phyloP scores from a whole-genome alignment of 306 rosid species.

The Urtica urens region DNA sequence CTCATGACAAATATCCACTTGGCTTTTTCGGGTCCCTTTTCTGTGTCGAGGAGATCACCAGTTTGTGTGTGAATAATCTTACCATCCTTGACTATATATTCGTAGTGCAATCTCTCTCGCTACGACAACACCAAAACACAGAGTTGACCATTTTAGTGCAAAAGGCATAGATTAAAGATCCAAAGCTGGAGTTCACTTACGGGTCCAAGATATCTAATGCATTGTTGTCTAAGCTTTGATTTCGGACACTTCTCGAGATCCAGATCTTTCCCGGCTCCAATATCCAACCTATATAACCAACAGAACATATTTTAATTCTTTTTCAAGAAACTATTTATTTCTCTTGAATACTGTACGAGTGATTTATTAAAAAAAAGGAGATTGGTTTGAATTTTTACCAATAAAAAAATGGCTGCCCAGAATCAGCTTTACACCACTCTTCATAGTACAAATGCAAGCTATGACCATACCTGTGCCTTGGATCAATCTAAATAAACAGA shows the following conservation, averaged over 20 bases:
- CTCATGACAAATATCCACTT: constrained; percentile 96
- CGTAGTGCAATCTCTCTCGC: constrained; percentile 76
- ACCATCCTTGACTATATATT: constrained; percentile 49
- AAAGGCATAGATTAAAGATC: not conserved
- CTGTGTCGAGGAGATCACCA: constrained; percentile 51
- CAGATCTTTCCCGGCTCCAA: constrained; percentile 66
- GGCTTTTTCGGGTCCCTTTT: constrained; percentile 23
- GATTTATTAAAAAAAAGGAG: not conserved
- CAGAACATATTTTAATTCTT: too few relatives aligned
- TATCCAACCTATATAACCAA: constrained; percentile 54
- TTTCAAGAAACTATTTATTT: not conserved
- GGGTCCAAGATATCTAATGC: constrained; percentile 92
- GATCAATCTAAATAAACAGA: constrained; percentile 57
- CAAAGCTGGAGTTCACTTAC: constrained; percentile 35
- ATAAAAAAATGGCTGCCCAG: constrained; percentile 87
- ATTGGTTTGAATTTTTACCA: constrained; percentile 31
- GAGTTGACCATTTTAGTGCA: not conserved
- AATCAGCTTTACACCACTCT: constrained; percentile 63
- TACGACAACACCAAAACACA: constrained; percentile 14
- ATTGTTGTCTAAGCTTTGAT: constrained; percentile 57
- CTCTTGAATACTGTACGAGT: not conserved
- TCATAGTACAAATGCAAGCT: constrained; percentile 67
- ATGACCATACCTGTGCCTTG: constrained; percentile 95
- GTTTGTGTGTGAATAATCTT: constrained; percentile 43
- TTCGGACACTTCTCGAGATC: constrained; percentile 51